phyloP scores from a whole-genome alignment of 192 early-diverging fungal genomes.

The Coemansia sp. region DNA sequence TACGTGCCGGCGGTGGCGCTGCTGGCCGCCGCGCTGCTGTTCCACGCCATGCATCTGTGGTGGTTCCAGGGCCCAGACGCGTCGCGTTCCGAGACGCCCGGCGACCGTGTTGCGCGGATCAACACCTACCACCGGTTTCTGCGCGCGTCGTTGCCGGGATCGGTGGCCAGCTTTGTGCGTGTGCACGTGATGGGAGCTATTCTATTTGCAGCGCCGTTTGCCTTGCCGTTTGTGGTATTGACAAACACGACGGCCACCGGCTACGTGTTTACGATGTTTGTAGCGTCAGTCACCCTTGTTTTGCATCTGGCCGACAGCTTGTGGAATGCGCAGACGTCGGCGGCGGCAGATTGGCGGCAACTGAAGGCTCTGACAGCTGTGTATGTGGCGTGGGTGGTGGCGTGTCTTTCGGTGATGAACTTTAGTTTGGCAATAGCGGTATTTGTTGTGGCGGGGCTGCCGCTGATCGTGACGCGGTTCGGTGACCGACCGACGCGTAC shows the following conservation, averaged over 20 bases:
- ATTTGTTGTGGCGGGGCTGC: conserved; percentile 61
- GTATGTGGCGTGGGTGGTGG: conserved; percentile 61
- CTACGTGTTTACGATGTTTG: conserved; percentile 33
- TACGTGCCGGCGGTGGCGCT: conserved; percentile 86
- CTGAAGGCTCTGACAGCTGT: conserved; percentile 39
- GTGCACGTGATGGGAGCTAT: conserved; percentile 53
- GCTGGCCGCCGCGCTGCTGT: conserved; percentile 69
- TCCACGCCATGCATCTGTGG: conserved; percentile 64
- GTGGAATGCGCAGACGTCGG: conserved; percentile 32
- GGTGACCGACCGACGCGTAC: conserved; percentile 14
- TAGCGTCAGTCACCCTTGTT: conserved; percentile 43
- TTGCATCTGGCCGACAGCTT: conserved; percentile 60
- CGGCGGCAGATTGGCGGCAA: conserved; percentile 43
- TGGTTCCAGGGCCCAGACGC: conserved; percentile 46
- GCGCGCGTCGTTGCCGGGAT: conserved; percentile 32
- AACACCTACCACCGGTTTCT: conserved; percentile 41
- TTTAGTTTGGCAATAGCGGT: conserved; percentile 67
- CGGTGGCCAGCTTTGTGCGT: conserved; percentile 25
- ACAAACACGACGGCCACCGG: conserved; percentile 23
- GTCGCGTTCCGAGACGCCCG: conserved; percentile 32
- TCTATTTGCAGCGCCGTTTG: conserved; percentile 25
- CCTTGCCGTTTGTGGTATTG: conserved; percentile 22
- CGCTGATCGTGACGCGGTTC: conserved; percentile 61
- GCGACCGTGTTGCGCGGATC: conserved; percentile 43
- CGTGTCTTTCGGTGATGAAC: conserved; percentile 69